phyloP scores from a whole-genome alignment of 164 flowering plant genomes.

The Liriodendron chinense region DNA sequence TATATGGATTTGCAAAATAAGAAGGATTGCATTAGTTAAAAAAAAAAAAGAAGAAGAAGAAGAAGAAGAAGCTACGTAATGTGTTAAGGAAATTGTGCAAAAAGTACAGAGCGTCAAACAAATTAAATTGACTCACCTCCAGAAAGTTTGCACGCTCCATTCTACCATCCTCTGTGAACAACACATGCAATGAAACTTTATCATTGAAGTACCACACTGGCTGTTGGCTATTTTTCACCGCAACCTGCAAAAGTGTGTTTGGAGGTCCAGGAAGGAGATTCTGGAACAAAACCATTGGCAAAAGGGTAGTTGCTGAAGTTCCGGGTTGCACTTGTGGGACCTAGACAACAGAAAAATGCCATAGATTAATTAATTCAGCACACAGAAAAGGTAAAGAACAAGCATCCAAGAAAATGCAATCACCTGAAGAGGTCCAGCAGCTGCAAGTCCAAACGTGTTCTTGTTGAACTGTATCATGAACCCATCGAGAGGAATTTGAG shows the following conservation, averaged over 20 bases:
- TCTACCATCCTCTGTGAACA: slow-evolving; percentile 87
- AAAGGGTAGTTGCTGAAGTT: slow-evolving; percentile 65
- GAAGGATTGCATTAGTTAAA: neutral
- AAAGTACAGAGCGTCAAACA: neutral
- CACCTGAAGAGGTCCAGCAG: slow-evolving; percentile 89
- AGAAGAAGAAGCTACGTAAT: no score
- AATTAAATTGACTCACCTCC: slow-evolving; percentile 52
- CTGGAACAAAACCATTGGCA: slow-evolving; percentile 88
- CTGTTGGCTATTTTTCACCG: slow-evolving; percentile 93
- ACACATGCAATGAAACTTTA: slow-evolving; percentile 52
- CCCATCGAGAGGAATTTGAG: slow-evolving; percentile 77
- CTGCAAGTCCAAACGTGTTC: slow-evolving; percentile 92
- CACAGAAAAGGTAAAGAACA: neutral
- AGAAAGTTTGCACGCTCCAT: slow-evolving; percentile 91
- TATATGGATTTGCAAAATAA: neutral
- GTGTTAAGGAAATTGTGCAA: neutral
- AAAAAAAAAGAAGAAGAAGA: neutral
- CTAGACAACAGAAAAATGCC: slow-evolving; percentile 30
- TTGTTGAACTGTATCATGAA: slow-evolving; percentile 99
- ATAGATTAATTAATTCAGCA: neutral
- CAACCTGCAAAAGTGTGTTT: slow-evolving; percentile 84
- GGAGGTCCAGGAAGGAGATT: slow-evolving; percentile 83
- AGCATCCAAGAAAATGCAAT: neutral
- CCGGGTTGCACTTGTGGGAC: slow-evolving; percentile 89
- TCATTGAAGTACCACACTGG: slow-evolving; percentile 99